A percentile compares a stretch with the other conserved stretches of the same genome.
Conservation (phyloP, 306 rosid species). For the Rubus idaeus region DNA sequence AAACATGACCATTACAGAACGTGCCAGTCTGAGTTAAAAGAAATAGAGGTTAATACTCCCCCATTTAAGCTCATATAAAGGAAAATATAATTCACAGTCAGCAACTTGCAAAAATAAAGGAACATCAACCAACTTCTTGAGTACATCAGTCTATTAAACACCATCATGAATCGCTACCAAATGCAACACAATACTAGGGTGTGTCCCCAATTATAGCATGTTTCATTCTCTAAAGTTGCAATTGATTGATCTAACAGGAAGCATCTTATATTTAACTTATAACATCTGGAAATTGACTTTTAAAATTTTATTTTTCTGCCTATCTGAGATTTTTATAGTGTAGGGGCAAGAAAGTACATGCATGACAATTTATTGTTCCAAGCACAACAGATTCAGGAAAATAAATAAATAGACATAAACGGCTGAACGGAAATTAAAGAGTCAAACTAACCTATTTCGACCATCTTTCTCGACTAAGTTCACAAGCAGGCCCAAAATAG, state of each 20-base stretch:
- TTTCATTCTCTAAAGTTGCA: no score
- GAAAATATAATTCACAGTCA: background rate
- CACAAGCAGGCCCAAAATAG: conserved; percentile 93
- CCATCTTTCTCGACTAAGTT: conserved; percentile 93
- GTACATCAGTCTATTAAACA: background rate
- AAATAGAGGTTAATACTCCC: background rate
- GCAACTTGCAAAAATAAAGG: background rate
- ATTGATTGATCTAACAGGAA: background rate
- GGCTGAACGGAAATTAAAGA: background rate
- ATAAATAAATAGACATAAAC: background rate
- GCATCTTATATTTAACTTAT: background rate
- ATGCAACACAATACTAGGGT: background rate
- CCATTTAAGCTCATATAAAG: background rate
- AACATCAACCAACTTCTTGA: background rate
- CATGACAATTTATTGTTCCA: background rate
- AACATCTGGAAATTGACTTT: background rate
- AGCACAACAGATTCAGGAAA: background rate
- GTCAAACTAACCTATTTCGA: conserved; percentile 66
- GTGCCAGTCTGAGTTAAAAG: background rate
- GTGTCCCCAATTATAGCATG: background rate
- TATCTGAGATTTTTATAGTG: background rate
- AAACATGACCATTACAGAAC: background rate
- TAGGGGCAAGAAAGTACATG: background rate
- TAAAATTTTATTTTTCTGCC: background rate
- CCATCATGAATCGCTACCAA: background rate